Base-by-base conservation (phyloP, 495 filamentous ascomycete genomes). In the Aspergillus taichungensis region DNA sequence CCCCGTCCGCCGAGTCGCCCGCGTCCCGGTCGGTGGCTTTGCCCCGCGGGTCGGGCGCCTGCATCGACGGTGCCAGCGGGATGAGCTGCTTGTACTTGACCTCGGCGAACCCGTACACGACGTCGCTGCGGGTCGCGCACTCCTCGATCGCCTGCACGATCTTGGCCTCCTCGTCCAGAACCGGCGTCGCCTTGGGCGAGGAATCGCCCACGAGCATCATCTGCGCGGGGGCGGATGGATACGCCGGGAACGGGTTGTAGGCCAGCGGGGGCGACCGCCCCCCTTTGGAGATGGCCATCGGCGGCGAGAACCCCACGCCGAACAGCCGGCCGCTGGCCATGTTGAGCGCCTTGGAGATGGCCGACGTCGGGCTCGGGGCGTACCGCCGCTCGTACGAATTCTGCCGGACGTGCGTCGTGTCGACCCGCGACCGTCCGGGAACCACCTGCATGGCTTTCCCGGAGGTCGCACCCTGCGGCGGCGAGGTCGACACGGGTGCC, bases 1-100 rank as follows among this genome's bases (percentile, higher is more conserved):
- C 66, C 37, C 66, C 61, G 46, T 77, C 60, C 28, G 54, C 53
- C 30, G 50, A 37, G 36, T 69, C 62, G 13, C 50, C 40, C 29
- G 53, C 42, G 29, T 63, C 56, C 37, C 47, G 40, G 9, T 78
- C 75, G 14, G 72, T 54, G 6, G 59, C 47, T 56, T 63, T 67
- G 10, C 60, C 57, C 11, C 64, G 43, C 36, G 61, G 62, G 11
- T 78, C 76, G 27, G 68, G 18, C 18, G 18, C 55, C 45, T 76
- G 66, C 51, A 77, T 79, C 0, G 84, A 88, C 10, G 91, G 92
- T 5, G 86, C 81, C 18, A 92, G 62, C 5, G 92, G 92, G 9
- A 97, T 77, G 30, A 98, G 75, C 57, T 98, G 92, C 63, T 92
- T 92, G 68, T 91, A 96, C 66, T 98, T 98, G 49, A 98, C 90